These are phyloP conservation scores for Massospora cicadina DNA, from an alignment of 371 early-diverging fungal genomes.

Conservation along the genomic window DNA sequence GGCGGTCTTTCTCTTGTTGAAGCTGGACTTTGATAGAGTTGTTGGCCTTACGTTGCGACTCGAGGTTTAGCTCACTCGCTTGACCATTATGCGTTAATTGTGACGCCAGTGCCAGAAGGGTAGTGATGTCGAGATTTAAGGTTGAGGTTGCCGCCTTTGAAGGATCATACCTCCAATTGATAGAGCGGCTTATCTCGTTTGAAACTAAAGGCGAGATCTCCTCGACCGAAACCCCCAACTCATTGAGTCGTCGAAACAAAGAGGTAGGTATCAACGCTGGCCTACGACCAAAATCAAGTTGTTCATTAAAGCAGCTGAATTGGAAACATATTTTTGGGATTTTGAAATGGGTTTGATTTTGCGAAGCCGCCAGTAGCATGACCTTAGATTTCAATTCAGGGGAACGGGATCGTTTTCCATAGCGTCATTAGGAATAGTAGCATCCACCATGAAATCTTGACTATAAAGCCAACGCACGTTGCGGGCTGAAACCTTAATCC, in stretches of 20 bases:
- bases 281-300: neutral
- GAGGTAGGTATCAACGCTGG: neutral
- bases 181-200: neutral
- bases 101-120: neutral
- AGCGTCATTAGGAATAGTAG: neutral
- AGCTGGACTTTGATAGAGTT: neutral
- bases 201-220: neutral
- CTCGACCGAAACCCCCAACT: neutral
- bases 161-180: neutral
- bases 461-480: neutral
- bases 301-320: neutral
- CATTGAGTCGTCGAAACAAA: neutral
- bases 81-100: neutral
- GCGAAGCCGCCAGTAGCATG: neutral
- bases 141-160: neutral
- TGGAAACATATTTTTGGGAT: neutral
- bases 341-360: neutral
- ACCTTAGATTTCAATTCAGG: neutral
- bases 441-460: neutral
- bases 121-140: neutral
- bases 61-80: neutral
- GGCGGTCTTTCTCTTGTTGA: neutral
- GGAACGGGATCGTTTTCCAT: neutral
- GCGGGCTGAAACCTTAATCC: slow-evolving; percentile 3
- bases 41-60: neutral